These are phyloP conservation scores for Kluyveromyces dobzhanskii DNA, from an alignment of 805 yeast species.

Conservation along the genomic window DNA sequence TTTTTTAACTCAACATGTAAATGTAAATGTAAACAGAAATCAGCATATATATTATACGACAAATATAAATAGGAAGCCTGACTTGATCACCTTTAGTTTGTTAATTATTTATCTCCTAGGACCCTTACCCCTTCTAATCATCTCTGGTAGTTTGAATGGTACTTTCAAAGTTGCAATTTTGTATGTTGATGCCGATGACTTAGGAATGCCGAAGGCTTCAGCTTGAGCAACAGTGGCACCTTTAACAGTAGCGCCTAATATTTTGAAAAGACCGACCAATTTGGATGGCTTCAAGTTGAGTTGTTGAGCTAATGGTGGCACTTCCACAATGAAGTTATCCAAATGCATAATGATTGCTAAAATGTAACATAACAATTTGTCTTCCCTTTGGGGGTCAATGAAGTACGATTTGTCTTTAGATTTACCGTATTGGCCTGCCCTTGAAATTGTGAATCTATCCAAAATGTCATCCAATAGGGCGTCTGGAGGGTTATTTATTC, in stretches of 20 bases:
- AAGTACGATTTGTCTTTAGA: constrained; percentile 68
- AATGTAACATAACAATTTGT: constrained; percentile 72
- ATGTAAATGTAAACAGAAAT: no score
- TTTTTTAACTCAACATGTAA: no score
- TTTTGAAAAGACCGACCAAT: constrained; percentile 58
- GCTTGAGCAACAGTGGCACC: constrained; percentile 66
- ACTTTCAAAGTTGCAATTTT: constrained; percentile 79
- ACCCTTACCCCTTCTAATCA: constrained; percentile 56
- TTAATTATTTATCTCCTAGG: constrained; percentile 9
- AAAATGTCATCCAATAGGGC: constrained; percentile 62
- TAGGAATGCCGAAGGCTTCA: constrained; percentile 61
- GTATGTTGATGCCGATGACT: constrained; percentile 49
- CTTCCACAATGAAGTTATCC: constrained; percentile 64
- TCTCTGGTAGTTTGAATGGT: constrained; percentile 83
- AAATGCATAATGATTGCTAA: constrained; percentile 67
- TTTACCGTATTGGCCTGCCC: constrained; percentile 59
- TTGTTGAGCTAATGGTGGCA: constrained; percentile 79
- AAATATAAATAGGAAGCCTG: no score
- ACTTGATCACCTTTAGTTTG: no score
- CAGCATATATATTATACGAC: no score
- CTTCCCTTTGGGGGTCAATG: constrained; percentile 84
- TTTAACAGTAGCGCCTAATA: constrained; percentile 75
- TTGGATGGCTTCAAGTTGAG: constrained; percentile 71
- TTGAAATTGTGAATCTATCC: constrained; percentile 59
- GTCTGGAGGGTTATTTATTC: constrained; percentile 66